Percentiles rank a stretch among this genome's conserved stretches.
phyloP scores from a whole-genome alignment of 805 yeast species.

The Vanderwaltozyma polyspora region DNA sequence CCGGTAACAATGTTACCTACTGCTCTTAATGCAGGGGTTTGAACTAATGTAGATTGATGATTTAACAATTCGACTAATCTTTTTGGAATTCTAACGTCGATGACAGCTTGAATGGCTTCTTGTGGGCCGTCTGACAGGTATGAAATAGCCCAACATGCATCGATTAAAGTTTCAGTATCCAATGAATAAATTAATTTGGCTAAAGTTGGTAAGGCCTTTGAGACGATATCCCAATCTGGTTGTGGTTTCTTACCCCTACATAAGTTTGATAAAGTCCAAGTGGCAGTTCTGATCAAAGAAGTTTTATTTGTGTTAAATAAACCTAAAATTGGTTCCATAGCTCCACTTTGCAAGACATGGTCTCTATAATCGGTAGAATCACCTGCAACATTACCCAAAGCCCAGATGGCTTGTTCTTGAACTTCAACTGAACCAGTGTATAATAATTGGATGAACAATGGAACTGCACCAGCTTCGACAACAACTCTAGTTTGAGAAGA shows the following conservation, averaged over 20 bases:
- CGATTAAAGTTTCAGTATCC: slow-evolving; percentile 88
- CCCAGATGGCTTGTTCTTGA: slow-evolving; percentile 98
- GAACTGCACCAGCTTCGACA: slow-evolving; percentile 89
- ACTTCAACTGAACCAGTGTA: slow-evolving; percentile 79
- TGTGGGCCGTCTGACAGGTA: slow-evolving; percentile 87
- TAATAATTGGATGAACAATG: slow-evolving; percentile 73
- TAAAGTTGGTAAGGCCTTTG: slow-evolving; percentile 79
- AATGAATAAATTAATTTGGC: slow-evolving; percentile 82
- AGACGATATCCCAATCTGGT: slow-evolving; percentile 87
- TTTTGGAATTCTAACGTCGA: slow-evolving; percentile 90
- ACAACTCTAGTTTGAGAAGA: slow-evolving; percentile 84
- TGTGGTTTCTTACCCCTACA: slow-evolving; percentile 95
- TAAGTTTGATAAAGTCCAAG: slow-evolving; percentile 94
- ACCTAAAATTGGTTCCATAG: slow-evolving; percentile 77
- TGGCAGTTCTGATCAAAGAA: slow-evolving; percentile 89
- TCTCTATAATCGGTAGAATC: slow-evolving; percentile 88
- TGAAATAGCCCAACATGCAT: slow-evolving; percentile 98
- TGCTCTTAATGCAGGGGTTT: slow-evolving; percentile 95
- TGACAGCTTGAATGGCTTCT: slow-evolving; percentile 91
- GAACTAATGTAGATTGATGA: slow-evolving; percentile 76
- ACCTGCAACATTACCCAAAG: slow-evolving; percentile 97
- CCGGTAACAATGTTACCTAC: slow-evolving; percentile 98
- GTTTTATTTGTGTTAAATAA: slow-evolving; percentile 73
- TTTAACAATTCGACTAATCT: slow-evolving; percentile 84
- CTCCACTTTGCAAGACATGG: slow-evolving; percentile 71